Evolutionary conservation across 2,329 filamentous ascomycete genomes (phyloP).

Genomic region (Shiraia bambusicola): DNA sequence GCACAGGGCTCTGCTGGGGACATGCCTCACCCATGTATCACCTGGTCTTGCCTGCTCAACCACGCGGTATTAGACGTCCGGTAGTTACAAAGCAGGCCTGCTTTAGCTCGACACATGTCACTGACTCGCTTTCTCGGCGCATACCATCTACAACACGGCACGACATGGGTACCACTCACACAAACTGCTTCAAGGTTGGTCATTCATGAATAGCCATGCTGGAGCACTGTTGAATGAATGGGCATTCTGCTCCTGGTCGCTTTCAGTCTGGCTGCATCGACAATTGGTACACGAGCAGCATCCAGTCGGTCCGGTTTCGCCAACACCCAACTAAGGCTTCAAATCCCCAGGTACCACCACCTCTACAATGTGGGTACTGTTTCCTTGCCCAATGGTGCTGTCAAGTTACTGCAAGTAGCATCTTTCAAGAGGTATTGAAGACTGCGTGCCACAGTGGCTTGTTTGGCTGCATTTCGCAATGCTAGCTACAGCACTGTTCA

Average conservation of each 20-base stretch:
- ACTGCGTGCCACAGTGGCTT: slow-evolving; percentile 44
- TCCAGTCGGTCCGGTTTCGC: slow-evolving; percentile 7
- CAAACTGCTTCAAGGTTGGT: not conserved
- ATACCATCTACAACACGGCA: no score
- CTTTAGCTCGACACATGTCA: slow-evolving; percentile 9
- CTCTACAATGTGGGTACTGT: slow-evolving; percentile 6
- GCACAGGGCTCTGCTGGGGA: slow-evolving; percentile 10
- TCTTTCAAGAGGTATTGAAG: slow-evolving; percentile 23
- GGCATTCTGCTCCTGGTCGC: no score
- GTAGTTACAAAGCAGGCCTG: no score
- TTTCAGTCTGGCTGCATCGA: not conserved
- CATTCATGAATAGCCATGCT: slow-evolving; percentile 1
- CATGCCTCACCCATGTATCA: slow-evolving; percentile 34
- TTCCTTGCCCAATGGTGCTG: slow-evolving; percentile 7
- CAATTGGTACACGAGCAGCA: not conserved
- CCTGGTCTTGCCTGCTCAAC: slow-evolving; percentile 12
- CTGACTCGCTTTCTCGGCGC: slow-evolving; percentile 6
- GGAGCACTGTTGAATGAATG: no score
- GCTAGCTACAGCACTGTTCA: slow-evolving; percentile 5
- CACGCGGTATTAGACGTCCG: slow-evolving; percentile 13
- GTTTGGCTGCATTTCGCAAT: slow-evolving; percentile 24
- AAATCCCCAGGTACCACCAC: slow-evolving; percentile 15
- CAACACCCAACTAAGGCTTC: slow-evolving; percentile 8
- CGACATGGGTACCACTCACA: no score
- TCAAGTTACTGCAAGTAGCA: slow-evolving; percentile 22